Evolutionary conservation across 164 flowering plant genomes (phyloP).

Genomic region (Nelumbo lutea): DNA sequence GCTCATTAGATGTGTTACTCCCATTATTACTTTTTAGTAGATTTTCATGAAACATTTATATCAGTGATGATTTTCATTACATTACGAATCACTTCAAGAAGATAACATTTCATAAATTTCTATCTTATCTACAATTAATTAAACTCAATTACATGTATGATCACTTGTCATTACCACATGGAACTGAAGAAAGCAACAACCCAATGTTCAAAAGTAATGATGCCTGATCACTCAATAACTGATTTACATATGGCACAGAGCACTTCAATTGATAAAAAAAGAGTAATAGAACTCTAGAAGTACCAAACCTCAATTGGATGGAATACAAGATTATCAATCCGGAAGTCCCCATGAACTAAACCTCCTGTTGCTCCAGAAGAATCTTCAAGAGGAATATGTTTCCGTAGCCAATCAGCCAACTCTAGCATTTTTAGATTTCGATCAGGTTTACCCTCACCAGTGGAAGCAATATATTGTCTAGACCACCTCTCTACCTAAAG

Average conservation of each 20-base stretch:
- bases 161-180: no score
- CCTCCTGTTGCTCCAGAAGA: conserved; percentile 67
- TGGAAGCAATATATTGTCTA: conserved; percentile 79
- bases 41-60: neutral
- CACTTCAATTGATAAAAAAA: neutral
- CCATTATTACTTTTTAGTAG: neutral
- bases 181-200: neutral
- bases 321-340: conserved; percentile 89
- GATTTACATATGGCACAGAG: neutral
- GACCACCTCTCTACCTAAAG: conserved; percentile 93
- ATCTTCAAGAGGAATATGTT: conserved; percentile 81
- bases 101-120: neutral
- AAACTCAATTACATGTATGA: neutral
- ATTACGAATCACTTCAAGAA: neutral
- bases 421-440: conserved; percentile 86
- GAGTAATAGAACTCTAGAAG: conserved; percentile 8
- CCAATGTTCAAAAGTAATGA: neutral
- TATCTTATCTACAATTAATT: neutral
- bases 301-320: conserved; percentile 81
- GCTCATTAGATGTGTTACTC: conserved; percentile 14
- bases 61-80: neutral
- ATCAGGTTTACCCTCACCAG: conserved; percentile 74
- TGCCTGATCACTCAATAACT: no score
- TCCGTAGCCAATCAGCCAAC: conserved; percentile 62
- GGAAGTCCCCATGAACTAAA: conserved; percentile 95